Percentiles rank a stretch among this genome's conserved stretches.
phyloP scores from a whole-genome alignment of 169 alveolate species.

The Plasmodium malariae region DNA sequence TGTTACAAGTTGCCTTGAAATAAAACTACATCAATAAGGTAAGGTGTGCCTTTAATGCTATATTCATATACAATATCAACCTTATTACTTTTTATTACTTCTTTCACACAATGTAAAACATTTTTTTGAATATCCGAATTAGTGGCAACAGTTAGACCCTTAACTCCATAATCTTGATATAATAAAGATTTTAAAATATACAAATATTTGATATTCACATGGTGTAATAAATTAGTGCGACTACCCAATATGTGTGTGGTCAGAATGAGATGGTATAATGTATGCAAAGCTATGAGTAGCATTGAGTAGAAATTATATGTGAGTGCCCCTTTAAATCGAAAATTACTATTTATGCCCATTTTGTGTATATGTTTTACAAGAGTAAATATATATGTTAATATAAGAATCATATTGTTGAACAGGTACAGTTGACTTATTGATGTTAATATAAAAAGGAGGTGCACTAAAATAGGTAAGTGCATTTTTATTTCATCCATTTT shows the following conservation, averaged over 20 bases:
- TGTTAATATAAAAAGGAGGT: constrained; percentile 37
- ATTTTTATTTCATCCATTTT: background rate
- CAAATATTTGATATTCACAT: constrained; percentile 5
- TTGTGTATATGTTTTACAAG: background rate
- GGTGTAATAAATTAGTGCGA: background rate
- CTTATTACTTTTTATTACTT: too few species aligned
- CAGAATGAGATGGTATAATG: constrained; percentile 23
- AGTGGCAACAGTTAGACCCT: background rate
- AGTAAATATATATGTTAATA: constrained; percentile 9
- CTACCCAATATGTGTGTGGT: background rate
- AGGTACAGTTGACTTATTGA: constrained; percentile 43
- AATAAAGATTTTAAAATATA: constrained; percentile 15
- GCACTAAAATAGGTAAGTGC: constrained; percentile 14
- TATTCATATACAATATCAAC: too few species aligned
- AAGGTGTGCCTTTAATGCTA: too few species aligned
- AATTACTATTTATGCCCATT: background rate
- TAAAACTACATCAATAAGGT: too few species aligned
- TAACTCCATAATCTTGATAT: constrained; percentile 10
- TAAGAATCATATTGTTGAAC: constrained; percentile 4
- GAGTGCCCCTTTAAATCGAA: background rate
- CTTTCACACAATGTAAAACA: too few species aligned
- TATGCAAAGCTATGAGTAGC: constrained; percentile 42
- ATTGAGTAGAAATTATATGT: constrained; percentile 23
- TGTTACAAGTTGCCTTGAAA: too few species aligned
- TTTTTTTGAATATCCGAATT: constrained; percentile 55